Conservation (phyloP, 2,329 filamentous ascomycete genomes). For the Dothideomycetes sp. region DNA sequence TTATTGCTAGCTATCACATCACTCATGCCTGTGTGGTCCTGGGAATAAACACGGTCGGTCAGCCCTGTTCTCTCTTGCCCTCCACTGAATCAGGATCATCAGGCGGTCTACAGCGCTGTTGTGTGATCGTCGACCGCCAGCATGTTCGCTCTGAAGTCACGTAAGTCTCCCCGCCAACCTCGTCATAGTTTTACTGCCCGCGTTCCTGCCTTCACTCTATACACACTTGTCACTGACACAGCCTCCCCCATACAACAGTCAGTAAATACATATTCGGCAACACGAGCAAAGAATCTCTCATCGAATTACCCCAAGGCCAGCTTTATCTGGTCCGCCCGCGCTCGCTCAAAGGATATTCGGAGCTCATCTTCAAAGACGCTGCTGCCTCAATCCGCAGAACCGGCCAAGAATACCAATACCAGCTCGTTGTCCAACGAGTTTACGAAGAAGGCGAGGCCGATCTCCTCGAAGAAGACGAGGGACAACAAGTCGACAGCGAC, state of each 20-base stretch:
- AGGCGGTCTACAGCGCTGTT: too few species aligned
- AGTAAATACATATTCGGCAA: conserved; percentile 83
- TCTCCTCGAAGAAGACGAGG: conserved; percentile 78
- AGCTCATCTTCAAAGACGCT: conserved; percentile 95
- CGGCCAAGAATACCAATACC: conserved; percentile 92
- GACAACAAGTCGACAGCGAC: conserved; percentile 63
- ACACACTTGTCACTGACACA: neutral
- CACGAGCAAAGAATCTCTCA: conserved; percentile 80
- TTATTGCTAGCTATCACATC: too few species aligned
- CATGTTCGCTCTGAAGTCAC: conserved; percentile 17
- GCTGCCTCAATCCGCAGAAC: conserved; percentile 86
- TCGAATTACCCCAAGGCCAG: conserved; percentile 90
- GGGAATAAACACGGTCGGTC: neutral
- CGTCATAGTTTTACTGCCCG: conserved; percentile 11
- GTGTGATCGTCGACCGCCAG: conserved; percentile 7
- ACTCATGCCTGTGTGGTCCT: neutral
- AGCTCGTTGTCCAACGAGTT: conserved; percentile 88
- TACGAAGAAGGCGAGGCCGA: conserved; percentile 98
- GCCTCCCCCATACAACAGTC: conserved; percentile 15
- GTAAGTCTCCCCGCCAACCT: conserved; percentile 17
- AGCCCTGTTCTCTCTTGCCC: neutral
- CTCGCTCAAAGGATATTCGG: conserved; percentile 94
- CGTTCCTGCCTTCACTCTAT: neutral
- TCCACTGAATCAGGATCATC: too few species aligned
- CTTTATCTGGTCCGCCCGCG: conserved; percentile 93